phyloP scores from a whole-genome alignment of 2,329 filamentous ascomycete species.

The Hawksworthiomyces lignivorus region DNA sequence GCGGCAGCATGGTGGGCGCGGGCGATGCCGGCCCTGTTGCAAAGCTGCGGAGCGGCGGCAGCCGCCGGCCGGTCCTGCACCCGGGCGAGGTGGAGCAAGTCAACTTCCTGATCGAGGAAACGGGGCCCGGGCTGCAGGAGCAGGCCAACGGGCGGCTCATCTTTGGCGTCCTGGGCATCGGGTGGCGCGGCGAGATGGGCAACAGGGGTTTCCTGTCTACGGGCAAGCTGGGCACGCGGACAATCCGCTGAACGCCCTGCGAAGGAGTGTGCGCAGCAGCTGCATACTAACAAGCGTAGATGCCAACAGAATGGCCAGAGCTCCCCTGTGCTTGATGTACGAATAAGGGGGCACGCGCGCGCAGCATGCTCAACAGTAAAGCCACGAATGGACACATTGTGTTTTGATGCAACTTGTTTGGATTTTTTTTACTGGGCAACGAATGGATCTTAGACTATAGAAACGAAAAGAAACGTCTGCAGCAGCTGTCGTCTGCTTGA shows the following conservation, averaged over 20 bases:
- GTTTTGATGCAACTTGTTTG: no score
- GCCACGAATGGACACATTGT: no score
- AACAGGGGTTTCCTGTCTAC: constrained; percentile 82
- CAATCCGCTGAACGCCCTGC: constrained; percentile 6
- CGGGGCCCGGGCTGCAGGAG: constrained; percentile 21
- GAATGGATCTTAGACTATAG: no score
- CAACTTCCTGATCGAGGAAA: constrained; percentile 52
- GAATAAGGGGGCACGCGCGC: no score
- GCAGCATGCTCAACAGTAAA: no score
- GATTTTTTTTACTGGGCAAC: not conserved
- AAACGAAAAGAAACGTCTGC: no score
- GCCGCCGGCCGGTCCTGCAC: constrained; percentile 47
- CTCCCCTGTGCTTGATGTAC: no score
- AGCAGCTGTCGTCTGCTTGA: no score
- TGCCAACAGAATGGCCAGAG: no score
- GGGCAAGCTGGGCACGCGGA: constrained; percentile 61
- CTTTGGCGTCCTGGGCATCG: constrained; percentile 76
- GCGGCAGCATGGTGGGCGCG: constrained; percentile 4
- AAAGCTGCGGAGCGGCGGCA: constrained; percentile 14
- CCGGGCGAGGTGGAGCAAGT: constrained; percentile 59
- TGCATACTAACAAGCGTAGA: no score
- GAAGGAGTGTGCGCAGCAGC: no score
- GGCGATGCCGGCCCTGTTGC: no score
- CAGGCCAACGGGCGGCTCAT: constrained; percentile 38
- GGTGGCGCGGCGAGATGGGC: constrained; percentile 86